These are phyloP conservation scores for Mortierella sp. DNA, from an alignment of 371 early-diverging fungal genomes.

Conservation along the genomic window DNA sequence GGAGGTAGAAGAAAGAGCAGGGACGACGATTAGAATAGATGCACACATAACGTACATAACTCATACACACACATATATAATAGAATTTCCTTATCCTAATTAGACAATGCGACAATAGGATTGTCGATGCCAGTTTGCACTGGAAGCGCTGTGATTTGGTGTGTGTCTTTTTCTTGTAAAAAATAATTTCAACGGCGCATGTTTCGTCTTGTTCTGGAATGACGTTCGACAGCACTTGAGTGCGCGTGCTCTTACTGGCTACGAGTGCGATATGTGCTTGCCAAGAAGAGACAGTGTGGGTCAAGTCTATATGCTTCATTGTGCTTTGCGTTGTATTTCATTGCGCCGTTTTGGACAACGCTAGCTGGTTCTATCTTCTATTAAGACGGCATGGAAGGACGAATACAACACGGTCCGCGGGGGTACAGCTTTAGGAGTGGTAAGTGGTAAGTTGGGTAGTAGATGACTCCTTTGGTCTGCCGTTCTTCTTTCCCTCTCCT, in stretches of 20 bases:
- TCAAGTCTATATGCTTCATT: background rate
- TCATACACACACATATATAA: background rate
- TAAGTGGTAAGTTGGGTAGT: background rate
- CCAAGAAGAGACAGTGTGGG: background rate
- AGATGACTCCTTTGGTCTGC: no score
- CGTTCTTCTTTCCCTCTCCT: background rate
- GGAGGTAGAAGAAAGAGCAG: background rate
- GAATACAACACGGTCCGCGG: background rate
- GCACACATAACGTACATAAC: no score
- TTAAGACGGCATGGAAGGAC: background rate
- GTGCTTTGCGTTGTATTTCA: background rate
- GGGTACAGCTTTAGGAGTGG: background rate
- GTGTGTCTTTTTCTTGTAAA: background rate
- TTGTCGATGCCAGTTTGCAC: background rate
- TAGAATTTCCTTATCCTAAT: background rate
- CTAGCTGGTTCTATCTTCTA: background rate
- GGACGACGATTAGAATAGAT: background rate
- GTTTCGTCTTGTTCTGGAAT: slow-evolving; percentile 13
- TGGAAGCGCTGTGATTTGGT: background rate
- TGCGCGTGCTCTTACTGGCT: background rate
- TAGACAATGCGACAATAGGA: background rate
- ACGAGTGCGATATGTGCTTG: background rate
- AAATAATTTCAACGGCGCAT: background rate
- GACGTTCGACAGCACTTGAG: background rate
- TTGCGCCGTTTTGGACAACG: background rate